Base-by-base conservation (phyloP, 2,329 filamentous ascomycete genomes). In the Tolypocladium album region DNA sequence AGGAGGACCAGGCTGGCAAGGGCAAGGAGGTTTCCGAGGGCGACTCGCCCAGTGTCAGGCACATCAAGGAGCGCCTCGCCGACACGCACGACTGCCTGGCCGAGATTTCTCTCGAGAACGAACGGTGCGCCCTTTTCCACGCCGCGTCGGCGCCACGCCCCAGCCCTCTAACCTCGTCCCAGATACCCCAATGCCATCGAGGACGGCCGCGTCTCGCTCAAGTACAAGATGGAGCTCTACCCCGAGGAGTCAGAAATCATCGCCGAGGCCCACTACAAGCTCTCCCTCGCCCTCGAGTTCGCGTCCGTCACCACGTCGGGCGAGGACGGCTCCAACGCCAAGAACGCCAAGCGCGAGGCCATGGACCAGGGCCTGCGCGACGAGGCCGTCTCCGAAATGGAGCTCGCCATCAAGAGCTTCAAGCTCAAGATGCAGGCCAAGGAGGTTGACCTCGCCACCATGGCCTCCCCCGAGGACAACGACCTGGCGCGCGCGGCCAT, bases 61-160 rank as follows among this genome's bases (percentile, higher is more conserved):
- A 89, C 62, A 79, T 92, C 69, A 92, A 92, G 74, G 90, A 96
- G 74, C 86, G 91, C 60, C 82, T 97, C 40, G 91, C 91, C 62
- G 94, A 99, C 70, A 96, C 91, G 11, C 91, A 97, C 72, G 92
- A 97, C 71, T 83, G 96, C 60, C 88, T 97, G 63, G 90, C 92
- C 12, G 94, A 99, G 75, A 97, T 99, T 63, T 95, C 89, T n/a
- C 80, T 99, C 36, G 94, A 99, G 76, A 96, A 94, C 66, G 94
- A 97, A 75, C 87, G 89, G 78, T 86, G 76, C 61, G 73, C 63
- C 52, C 22, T 8, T 2, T 36, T 57, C 27, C 9, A 47, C 22
- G 22, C 17, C n/a, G 56, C 57, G 60, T 20, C 36, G 27, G 27
- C 9, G 36, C 59, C 27, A 43, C 45, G 45, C 60, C 34, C 52